Percentiles rank a stretch among this genome's conserved stretches.
Evolutionary conservation across 1,284 basidiomycete species (phyloP).

Genomic region (Sporisorium sorghi): DNA sequence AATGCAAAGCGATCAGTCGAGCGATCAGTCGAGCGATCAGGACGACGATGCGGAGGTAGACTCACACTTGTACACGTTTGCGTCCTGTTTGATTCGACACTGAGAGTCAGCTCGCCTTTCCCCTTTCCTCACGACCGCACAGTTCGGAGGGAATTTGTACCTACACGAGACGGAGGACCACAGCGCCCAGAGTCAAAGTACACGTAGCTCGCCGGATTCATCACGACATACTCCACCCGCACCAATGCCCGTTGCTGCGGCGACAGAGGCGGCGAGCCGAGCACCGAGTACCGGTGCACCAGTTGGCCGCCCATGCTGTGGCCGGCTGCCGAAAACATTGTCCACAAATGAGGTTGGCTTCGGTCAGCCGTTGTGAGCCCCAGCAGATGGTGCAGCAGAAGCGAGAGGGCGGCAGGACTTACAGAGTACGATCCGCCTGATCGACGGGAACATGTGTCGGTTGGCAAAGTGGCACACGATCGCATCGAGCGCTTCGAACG

Average conservation of each 20-base stretch:
- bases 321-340: conserved; percentile 25
- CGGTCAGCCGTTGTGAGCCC: too few species aligned
- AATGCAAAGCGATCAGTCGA: not conserved
- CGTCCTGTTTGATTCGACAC: conserved; percentile 1
- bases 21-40: too few species aligned
- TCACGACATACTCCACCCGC: conserved; percentile 25
- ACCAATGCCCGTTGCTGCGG: not conserved
- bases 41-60: too few species aligned
- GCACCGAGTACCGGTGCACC: conserved; percentile 42
- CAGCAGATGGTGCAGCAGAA: not conserved
- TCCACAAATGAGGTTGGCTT: not conserved
- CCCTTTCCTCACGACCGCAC: too few species aligned
- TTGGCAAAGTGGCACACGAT: conserved; percentile 25
- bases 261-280: conserved; percentile 11
- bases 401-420: not conserved
- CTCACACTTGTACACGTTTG: conserved; percentile 57
- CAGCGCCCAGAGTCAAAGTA: conserved; percentile 30
- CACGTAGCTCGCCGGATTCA: conserved; percentile 47
- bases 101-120: not conserved
- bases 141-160: not conserved
- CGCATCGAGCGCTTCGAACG: conserved; percentile 47
- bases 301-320: conserved; percentile 51
- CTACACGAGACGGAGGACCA: conserved; percentile 19
- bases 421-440: conserved; percentile 39
- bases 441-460: not conserved